Conservation (phyloP, 371 early-diverging fungal species). For the Mortierella polycephala region DNA sequence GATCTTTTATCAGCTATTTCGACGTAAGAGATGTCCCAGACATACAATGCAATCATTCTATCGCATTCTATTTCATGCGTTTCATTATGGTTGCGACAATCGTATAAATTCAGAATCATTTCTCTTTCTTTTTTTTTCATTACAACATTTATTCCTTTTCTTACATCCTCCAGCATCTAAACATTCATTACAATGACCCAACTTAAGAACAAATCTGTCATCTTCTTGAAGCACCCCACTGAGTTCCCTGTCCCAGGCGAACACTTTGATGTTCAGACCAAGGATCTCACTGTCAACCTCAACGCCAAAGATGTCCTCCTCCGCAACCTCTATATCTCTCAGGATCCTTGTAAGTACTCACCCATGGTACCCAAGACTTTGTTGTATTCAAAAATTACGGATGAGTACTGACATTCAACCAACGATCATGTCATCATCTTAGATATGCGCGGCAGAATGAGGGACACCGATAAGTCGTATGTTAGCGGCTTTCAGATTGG, state of each 20-base stretch:
- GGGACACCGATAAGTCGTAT: constrained; percentile 57
- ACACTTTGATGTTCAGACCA: constrained; percentile 61
- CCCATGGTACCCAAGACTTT: neutral
- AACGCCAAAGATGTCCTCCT: constrained; percentile 66
- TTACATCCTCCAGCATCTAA: neutral
- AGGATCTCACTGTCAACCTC: constrained; percentile 57
- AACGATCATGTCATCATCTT: neutral
- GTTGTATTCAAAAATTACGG: neutral
- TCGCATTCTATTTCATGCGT: neutral
- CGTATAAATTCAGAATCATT: too few species aligned
- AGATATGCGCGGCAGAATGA: constrained; percentile 77
- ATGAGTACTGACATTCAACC: neutral
- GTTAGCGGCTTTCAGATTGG: constrained; percentile 64
- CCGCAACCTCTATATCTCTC: constrained; percentile 62
- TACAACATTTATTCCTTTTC: neutral
- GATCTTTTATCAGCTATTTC: too few species aligned
- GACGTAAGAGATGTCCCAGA: too few species aligned
- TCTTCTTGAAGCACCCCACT: constrained; percentile 58
- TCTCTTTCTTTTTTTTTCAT: neutral
- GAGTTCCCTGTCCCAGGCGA: constrained; percentile 59
- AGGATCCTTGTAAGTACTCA: constrained; percentile 60
- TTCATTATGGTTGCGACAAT: neutral
- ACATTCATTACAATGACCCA: constrained; percentile 15
- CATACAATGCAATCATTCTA: too few species aligned
- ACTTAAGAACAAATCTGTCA: constrained; percentile 51